Evolutionary conservation across 495 filamentous ascomycete species (phyloP).

Genomic region (Glarea lozoyensis): DNA sequence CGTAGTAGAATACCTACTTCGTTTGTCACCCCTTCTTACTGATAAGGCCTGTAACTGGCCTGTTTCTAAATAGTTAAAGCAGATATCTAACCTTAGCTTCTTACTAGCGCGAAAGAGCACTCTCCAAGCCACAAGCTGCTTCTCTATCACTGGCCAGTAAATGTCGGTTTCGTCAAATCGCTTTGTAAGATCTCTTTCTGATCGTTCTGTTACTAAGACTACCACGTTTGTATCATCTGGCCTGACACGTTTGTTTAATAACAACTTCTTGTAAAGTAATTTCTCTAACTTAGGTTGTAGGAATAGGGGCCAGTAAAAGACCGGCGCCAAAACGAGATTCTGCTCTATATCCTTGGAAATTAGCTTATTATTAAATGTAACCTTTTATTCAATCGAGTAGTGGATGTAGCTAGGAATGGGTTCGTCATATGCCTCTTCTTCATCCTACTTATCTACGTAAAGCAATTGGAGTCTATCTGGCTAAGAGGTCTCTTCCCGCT

Average conservation of each 20-base stretch:
- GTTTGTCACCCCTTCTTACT: background rate
- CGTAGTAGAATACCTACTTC: background rate
- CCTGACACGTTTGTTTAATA: slow-evolving; percentile 4
- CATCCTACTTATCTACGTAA: no score
- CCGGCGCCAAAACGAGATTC: slow-evolving; percentile 10
- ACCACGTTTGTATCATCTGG: slow-evolving; percentile 7
- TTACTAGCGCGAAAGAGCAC: background rate
- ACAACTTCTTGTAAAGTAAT: slow-evolving; percentile 6
- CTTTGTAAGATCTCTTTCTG: slow-evolving; percentile 2
- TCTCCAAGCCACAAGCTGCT: slow-evolving; percentile 1
- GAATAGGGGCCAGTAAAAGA: slow-evolving; percentile 19
- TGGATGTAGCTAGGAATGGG: no score
- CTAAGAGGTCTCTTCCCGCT: no score
- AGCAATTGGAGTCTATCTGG: no score
- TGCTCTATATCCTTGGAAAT: no score
- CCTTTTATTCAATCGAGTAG: no score
- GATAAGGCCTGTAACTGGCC: background rate
- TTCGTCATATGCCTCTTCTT: no score
- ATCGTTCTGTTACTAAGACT: slow-evolving; percentile 3
- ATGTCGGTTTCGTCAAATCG: slow-evolving; percentile 1
- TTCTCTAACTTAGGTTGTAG: slow-evolving; percentile 10
- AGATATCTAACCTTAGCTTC: background rate
- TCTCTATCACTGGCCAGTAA: slow-evolving; percentile 1
- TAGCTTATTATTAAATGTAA: no score
- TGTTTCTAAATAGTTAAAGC: background rate